A percentile compares a stretch with the other conserved stretches of the same genome.
Evolutionary conservation across 192 early-diverging fungal genomes (phyloP).

Genomic region (Coemansia sp.): DNA sequence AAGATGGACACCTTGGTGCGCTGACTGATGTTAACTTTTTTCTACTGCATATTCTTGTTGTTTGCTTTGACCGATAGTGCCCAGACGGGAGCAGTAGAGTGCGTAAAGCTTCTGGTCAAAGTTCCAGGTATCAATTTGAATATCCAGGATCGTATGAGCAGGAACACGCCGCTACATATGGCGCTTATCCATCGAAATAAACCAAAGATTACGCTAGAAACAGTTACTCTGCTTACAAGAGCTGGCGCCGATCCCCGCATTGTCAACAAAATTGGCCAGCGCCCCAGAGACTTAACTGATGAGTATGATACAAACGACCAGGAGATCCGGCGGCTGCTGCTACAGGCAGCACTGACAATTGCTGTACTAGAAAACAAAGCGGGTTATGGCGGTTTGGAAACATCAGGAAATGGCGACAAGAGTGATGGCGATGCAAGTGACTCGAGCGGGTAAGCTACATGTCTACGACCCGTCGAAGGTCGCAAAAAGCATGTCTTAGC

Average conservation of each 20-base stretch:
- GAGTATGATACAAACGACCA: constrained; percentile 21
- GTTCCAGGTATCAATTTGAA: constrained; percentile 59
- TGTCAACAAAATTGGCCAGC: constrained; percentile 38
- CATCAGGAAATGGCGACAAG: background rate
- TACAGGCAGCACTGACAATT: constrained; percentile 29
- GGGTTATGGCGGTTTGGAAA: background rate
- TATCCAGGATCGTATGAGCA: constrained; percentile 54
- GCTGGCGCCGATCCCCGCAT: constrained; percentile 56
- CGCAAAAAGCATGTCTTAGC: background rate
- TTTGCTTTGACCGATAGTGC: constrained; percentile 31
- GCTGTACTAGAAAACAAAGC: background rate
- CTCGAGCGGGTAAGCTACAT: background rate
- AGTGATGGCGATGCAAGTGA: background rate
- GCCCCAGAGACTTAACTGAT: constrained; percentile 21
- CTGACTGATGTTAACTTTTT: constrained; percentile 14
- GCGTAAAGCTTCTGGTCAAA: constrained; percentile 57
- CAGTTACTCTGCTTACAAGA: constrained; percentile 58
- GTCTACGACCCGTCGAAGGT: background rate
- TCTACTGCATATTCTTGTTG: constrained; percentile 6
- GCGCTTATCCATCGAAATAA: constrained; percentile 60
- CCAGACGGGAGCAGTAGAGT: constrained; percentile 59
- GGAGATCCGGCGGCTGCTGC: constrained; percentile 33
- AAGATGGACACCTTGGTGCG: background rate
- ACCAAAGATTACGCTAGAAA: constrained; percentile 57
- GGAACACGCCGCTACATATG: constrained; percentile 69